A percentile compares a stretch with the other conserved stretches of the same genome.
phyloP scores from a whole-genome alignment of 768 basidiomycete species.

The Hericium alpestre region DNA sequence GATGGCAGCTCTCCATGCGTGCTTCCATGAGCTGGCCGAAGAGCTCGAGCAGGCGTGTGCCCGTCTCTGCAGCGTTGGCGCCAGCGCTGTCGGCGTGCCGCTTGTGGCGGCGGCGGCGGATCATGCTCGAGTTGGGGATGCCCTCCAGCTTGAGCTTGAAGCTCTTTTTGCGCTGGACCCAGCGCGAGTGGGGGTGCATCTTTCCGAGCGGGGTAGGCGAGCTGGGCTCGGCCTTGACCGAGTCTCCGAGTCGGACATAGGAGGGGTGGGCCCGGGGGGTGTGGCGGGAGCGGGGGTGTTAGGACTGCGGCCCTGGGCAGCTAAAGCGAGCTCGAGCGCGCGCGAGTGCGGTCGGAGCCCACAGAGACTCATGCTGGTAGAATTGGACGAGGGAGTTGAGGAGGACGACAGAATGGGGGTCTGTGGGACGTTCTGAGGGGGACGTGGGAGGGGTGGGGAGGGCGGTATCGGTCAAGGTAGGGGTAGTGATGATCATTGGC shows the following conservation, averaged over 20 bases:
- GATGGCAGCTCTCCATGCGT: constrained; percentile 67
- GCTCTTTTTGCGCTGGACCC: constrained; percentile 50
- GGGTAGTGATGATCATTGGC: constrained; percentile 2
- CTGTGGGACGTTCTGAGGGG: constrained; percentile 12
- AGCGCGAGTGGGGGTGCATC: constrained; percentile 25
- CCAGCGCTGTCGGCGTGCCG: constrained; percentile 1
- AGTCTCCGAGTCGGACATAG: constrained; percentile 12
- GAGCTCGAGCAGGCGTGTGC: constrained; percentile 49
- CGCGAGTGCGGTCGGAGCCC: constrained; percentile 61
- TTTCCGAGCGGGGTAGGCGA: constrained; percentile 15
- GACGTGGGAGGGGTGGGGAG: constrained; percentile 24
- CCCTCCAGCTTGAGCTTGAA: constrained; percentile 44
- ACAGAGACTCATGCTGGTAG: constrained; percentile 62
- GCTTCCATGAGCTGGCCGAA: constrained; percentile 66
- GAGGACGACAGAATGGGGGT: constrained; percentile 35
- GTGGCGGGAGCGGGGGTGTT: constrained; percentile 1
- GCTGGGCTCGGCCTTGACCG: constrained; percentile 24
- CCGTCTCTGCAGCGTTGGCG: constrained; percentile 24
- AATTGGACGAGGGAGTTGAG: constrained; percentile 57
- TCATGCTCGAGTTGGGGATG: constrained; percentile 23
- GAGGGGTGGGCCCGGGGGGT: constrained; percentile 8
- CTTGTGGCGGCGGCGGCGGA: constrained; percentile 19
- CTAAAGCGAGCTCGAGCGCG: constrained; percentile 41
- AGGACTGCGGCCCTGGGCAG: constrained; percentile 17
- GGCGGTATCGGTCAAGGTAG: constrained; percentile 11